A percentile compares a stretch with the other conserved stretches of the same genome.
These are phyloP conservation scores for Russula sp. DNA, from an alignment of 768 basidiomycete species.

Conservation along the genomic window DNA sequence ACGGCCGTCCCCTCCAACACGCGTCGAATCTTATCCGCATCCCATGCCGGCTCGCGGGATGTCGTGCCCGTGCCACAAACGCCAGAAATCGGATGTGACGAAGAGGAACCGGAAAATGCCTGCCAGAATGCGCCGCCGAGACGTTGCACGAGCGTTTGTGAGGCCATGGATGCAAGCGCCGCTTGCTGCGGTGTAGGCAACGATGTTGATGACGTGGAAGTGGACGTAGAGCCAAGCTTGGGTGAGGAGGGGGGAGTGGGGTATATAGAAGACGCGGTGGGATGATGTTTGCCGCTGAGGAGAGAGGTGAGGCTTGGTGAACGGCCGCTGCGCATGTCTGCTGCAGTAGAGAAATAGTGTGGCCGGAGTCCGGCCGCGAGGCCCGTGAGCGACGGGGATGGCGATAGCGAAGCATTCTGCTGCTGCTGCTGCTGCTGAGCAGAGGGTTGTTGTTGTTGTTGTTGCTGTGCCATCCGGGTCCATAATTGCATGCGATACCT, in stretches of 20 bases:
- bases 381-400: slow-evolving; percentile 31
- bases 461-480: slow-evolving; percentile 79
- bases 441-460: slow-evolving; percentile 52
- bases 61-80: neutral
- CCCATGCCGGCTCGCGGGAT: slow-evolving; percentile 37
- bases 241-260: slow-evolving; percentile 49
- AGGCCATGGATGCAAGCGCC: slow-evolving; percentile 69
- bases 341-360: slow-evolving; percentile 39
- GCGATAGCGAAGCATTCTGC: slow-evolving; percentile 29
- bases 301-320: slow-evolving; percentile 34
- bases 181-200: slow-evolving; percentile 43
- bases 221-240: slow-evolving; percentile 35
- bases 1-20: slow-evolving; percentile 84
- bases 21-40: slow-evolving; percentile 75
- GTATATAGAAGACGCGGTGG: slow-evolving; percentile 31
- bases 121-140: slow-evolving; percentile 84
- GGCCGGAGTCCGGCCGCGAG: slow-evolving; percentile 40
- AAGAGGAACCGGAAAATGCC: slow-evolving; percentile 51
- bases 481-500: slow-evolving; percentile 89
- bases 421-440: slow-evolving; percentile 42
- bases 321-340: slow-evolving; percentile 25
- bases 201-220: slow-evolving; percentile 35
- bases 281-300: slow-evolving; percentile 47
- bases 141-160: slow-evolving; percentile 69
- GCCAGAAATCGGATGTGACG: neutral